Base-by-base conservation (phyloP, 768 basidiomycete genomes). In the Boletus vermiculosoides region DNA sequence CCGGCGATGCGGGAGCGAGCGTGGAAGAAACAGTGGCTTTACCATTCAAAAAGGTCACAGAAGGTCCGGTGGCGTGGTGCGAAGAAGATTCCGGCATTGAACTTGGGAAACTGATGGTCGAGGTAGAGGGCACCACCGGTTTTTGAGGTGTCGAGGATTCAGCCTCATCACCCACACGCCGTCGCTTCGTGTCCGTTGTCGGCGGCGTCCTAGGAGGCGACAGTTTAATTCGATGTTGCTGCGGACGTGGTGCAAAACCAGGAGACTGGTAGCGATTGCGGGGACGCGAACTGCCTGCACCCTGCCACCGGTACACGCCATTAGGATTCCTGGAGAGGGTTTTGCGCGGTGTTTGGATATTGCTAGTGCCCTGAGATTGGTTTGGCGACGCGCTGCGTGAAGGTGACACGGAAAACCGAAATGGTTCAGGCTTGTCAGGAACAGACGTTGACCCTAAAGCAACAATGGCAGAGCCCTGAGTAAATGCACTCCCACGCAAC, bases 261-360 rank as follows among this genome's bases (percentile, higher is more conserved):
- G 89, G 88, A 10, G 88, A 89, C 50, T 82, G 80, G 66, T 84
- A 88, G 42, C 88, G 84, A 68, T 88, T 90, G 46, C 81, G 81
- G 20, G 77, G 74, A 63, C 80, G 84, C 13, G 90, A 83, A 62
- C 87, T 90, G 42, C 89, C 88, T 33, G 77, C 86, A n/a, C 90
- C 90, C 61, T 85, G 80, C 86, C 86, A 90, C 47, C 79, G 78
- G 70, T 87, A 87, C 34, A 74, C 66, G 22, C 90, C 90, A 66
- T 92, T 92, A 0, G 90, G 90, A 63, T 92, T 92, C 66, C 75
- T 82, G 22, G 78, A 67, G 8, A 92, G 73, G 11, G 79, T 84
- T 65, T 80, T 84, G 18, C 78, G 78, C 6, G 83, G 76, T 16
- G 78, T 66, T 37, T 72, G 73, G 6, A 16, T 25, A 39, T 54